Evolutionary conservation across 2,329 filamentous ascomycete species (phyloP), one percentile per base, ranked within the genome.

Genomic region (Talaromyces sp.): DNA sequence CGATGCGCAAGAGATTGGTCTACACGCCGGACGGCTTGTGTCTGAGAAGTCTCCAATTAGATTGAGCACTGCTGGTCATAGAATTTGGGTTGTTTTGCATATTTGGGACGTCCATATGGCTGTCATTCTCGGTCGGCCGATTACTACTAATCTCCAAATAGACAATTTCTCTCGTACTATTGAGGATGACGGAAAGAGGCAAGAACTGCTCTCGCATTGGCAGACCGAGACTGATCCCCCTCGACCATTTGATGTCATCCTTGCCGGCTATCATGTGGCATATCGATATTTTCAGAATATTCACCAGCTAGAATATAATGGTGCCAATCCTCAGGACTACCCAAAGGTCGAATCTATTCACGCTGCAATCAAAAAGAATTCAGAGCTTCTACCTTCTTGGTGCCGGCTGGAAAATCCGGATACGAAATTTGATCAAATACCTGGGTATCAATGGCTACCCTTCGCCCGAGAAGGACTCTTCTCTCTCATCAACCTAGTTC

Each of bases 31-130:
- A 50, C 43, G 55, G 51, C 3, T 58, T 49, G 24, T 53, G 9
- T 27, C 54, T 3, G 32, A 41, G 29, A 32, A 35, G 32, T 32
- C 38, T 31, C 55, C 51, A 54, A n/a, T 38, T 29, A 21, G 5
- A 26, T 14, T 27, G 35, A 17, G 10, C 46, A 59, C 56, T 43
- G 32, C 54, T 13, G 61, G 56, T 13, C 60, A 64, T 52, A 61
- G 38, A 53, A 24, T 65, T 31, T 66, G 65, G 64, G 54, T 64
- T 10, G 41, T 66, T 17, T 56, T 66, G 56, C 64, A 66, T 59
- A 65, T 65, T 26, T 66, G 65, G 65, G 65, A 66, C 46, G 17
- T 63, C 13, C 65, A 66, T 46, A 66, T 66, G 65, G 65, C 61
- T 38, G 65, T 65, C 19, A 64, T 66, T 52, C 64, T 66, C 26